A percentile compares a stretch with the other conserved stretches of the same genome.
These are phyloP conservation scores for Alternaria triticimaculans DNA, from an alignment of 2,329 filamentous ascomycete species.

Conservation along the genomic window DNA sequence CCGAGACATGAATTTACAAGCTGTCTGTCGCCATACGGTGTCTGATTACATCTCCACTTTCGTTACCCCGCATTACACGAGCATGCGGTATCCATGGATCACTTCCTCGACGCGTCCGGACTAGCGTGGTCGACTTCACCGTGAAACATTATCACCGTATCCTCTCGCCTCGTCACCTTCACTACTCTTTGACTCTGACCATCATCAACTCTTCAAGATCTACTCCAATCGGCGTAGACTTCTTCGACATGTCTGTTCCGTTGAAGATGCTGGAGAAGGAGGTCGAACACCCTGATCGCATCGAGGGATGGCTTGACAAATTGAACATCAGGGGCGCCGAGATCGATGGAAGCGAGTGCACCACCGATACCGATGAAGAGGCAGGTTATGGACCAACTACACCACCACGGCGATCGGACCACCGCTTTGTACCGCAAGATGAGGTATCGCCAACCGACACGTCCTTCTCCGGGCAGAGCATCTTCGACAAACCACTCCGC, in stretches of 20 bases:
- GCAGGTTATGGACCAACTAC: not conserved
- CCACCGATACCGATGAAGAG: not conserved
- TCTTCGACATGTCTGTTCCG: not conserved
- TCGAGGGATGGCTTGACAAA: conserved; percentile 7
- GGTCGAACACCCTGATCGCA: not conserved
- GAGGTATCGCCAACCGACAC: conserved; percentile 36
- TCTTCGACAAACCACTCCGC: conserved; percentile 30
- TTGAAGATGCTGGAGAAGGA: not conserved
- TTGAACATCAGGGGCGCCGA: not conserved
- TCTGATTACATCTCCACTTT: not conserved
- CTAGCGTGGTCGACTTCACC: conserved; percentile 14
- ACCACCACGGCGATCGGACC: not conserved
- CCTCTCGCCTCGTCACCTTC: not conserved
- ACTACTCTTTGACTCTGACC: not conserved
- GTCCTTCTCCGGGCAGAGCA: conserved; percentile 23
- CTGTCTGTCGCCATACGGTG: not conserved
- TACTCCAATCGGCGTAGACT: not conserved
- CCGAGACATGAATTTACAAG: not conserved
- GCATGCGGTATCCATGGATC: not conserved
- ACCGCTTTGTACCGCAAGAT: not conserved
- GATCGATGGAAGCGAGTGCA: not conserved
- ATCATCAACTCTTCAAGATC: not conserved
- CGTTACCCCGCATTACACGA: not conserved
- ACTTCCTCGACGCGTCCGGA: not conserved
- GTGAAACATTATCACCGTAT: not conserved